Percentiles rank a stretch among this genome's conserved stretches.
Evolutionary conservation across 2,329 filamentous ascomycete species (phyloP).

Genomic region (Curvularia verruculosa): DNA sequence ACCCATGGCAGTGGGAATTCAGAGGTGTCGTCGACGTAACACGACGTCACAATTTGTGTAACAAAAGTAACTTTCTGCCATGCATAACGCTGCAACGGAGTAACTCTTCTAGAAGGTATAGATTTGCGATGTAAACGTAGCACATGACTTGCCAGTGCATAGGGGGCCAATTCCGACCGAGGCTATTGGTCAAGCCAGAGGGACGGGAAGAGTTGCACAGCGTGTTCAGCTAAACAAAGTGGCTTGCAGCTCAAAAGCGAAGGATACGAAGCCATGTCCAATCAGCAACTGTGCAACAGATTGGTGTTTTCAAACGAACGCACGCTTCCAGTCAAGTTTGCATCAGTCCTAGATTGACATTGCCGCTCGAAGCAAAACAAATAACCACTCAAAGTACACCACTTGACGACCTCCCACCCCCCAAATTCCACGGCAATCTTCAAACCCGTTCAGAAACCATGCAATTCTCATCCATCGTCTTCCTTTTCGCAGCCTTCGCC

Average conservation of each 20-base stretch:
- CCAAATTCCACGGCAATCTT: background rate
- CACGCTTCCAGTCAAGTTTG: background rate
- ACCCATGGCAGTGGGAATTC: background rate
- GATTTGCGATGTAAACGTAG: background rate
- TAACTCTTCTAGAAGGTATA: too few relatives aligned
- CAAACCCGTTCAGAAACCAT: background rate
- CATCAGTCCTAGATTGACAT: background rate
- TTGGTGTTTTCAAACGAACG: background rate
- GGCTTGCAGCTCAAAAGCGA: constrained; percentile 1
- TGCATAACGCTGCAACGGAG: background rate
- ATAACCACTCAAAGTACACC: background rate
- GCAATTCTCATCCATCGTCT: background rate
- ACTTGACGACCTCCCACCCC: background rate
- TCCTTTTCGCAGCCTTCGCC: background rate
- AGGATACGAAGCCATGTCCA: background rate
- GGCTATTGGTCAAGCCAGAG: background rate
- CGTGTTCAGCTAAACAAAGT: background rate
- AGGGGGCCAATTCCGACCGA: background rate
- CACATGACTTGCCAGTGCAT: background rate
- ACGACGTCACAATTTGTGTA: background rate
- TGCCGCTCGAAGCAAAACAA: background rate
- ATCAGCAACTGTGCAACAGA: background rate
- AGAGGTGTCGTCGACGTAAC: background rate
- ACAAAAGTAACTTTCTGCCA: background rate
- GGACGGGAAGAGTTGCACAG: background rate